Percentiles rank a stretch among this genome's conserved stretches.
Evolutionary conservation across 192 early-diverging fungal species (phyloP).

Genomic region (Linnemannia exigua): DNA sequence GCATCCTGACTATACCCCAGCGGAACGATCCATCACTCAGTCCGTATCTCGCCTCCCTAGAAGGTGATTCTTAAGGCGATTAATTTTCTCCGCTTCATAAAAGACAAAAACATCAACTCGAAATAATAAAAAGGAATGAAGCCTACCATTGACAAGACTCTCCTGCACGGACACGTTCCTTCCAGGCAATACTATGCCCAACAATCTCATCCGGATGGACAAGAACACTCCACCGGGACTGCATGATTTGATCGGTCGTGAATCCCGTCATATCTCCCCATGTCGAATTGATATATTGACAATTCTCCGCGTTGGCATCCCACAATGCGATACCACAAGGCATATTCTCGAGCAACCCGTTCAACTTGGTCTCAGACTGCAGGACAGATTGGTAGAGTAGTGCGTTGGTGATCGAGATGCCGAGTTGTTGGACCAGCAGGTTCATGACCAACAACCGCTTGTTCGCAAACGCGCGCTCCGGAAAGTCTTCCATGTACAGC

Average conservation of each 20-base stretch:
- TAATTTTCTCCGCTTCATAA: background rate
- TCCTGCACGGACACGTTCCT: conserved; percentile 24
- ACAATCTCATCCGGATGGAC: conserved; percentile 38
- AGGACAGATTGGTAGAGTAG: conserved; percentile 63
- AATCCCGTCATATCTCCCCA: conserved; percentile 52
- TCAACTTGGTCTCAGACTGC: conserved; percentile 48
- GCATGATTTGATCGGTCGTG: conserved; percentile 33
- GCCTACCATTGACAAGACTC: conserved; percentile 45
- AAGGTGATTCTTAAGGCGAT: background rate
- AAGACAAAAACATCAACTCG: background rate
- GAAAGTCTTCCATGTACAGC: conserved; percentile 64
- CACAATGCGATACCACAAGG: conserved; percentile 51
- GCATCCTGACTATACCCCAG: conserved; percentile 48
- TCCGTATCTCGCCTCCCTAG: conserved; percentile 44
- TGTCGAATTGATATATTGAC: conserved; percentile 39
- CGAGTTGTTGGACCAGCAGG: conserved; percentile 63
- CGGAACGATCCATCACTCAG: conserved; percentile 41
- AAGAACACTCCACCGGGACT: conserved; percentile 11
- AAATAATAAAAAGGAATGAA: background rate
- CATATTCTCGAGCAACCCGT: conserved; percentile 53
- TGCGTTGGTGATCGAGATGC: conserved; percentile 67
- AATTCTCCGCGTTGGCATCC: conserved; percentile 37
- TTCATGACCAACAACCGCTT: conserved; percentile 61
- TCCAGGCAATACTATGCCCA: conserved; percentile 31
- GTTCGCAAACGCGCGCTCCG: conserved; percentile 58